A percentile compares a stretch with the other conserved stretches of the same genome.
These are phyloP conservation scores for Amauroascus verrucosus DNA, from an alignment of 2,329 filamentous ascomycete species.

Conservation along the genomic window DNA sequence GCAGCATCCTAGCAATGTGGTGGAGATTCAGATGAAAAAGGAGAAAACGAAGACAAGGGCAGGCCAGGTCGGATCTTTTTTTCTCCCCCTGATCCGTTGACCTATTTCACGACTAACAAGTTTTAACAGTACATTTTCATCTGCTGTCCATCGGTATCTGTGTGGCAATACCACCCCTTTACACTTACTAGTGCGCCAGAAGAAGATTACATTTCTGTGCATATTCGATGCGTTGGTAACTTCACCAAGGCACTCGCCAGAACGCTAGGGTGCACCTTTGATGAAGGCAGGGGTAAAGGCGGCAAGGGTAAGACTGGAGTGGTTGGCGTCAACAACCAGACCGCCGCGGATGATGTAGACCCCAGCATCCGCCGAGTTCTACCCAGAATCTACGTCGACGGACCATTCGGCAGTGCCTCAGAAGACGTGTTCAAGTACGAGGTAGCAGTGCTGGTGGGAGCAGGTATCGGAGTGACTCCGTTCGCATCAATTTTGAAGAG, in stretches of 20 bases:
- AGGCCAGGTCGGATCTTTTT: conserved; percentile 45
- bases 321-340: conserved; percentile 54
- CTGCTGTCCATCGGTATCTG: conserved; percentile 72
- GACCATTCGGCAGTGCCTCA: conserved; percentile 74
- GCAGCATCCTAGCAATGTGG: conserved; percentile 79
- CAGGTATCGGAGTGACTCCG: conserved; percentile 44
- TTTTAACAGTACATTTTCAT: conserved; percentile 63
- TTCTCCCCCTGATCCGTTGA: background rate
- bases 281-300: conserved; percentile 27
- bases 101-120: background rate
- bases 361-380: conserved; percentile 62
- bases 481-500: conserved; percentile 57
- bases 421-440: conserved; percentile 66
- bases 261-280: conserved; percentile 65
- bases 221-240: conserved; percentile 72
- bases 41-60: conserved; percentile 71
- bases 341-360: conserved; percentile 47
- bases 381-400: conserved; percentile 71
- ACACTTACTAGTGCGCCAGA: conserved; percentile 78
- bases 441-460: conserved; percentile 42
- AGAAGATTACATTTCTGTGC: conserved; percentile 81
- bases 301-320: conserved; percentile 49
- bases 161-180: conserved; percentile 85
- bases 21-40: conserved; percentile 88
- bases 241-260: conserved; percentile 63